Conservation (phyloP, 140 eudicot species). For the Flaveria floridana region DNA sequence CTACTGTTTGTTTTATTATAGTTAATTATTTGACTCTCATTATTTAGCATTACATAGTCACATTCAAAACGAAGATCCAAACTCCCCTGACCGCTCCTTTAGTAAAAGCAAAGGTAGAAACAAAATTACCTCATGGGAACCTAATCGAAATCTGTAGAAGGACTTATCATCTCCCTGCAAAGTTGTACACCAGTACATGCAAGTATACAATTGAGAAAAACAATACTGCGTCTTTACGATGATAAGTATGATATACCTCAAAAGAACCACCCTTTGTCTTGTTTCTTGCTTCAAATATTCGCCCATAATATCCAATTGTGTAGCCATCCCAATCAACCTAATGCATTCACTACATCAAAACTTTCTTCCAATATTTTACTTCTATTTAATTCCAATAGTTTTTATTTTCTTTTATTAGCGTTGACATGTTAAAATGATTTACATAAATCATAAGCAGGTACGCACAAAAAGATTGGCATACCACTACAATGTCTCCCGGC, state of each 20-base stretch:
- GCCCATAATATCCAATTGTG: constrained; percentile 97
- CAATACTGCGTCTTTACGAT: neutral
- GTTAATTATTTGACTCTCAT: neutral
- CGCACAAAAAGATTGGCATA: constrained; percentile 42
- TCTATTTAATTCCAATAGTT: neutral
- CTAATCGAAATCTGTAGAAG: constrained; percentile 84
- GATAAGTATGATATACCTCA: constrained; percentile 55
- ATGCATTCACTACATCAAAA: constrained; percentile 27
- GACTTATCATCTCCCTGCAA: constrained; percentile 90
- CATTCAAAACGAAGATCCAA: neutral
- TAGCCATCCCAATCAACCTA: constrained; percentile 99
- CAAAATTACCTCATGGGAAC: constrained; percentile 73
- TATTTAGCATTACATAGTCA: neutral
- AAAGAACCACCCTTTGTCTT: constrained; percentile 98
- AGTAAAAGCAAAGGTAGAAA: constrained; percentile 15
- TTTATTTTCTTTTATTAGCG: neutral
- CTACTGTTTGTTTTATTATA: neutral
- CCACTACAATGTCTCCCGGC: constrained; percentile 84
- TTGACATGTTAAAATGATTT: neutral
- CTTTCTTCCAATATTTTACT: constrained; percentile 10
- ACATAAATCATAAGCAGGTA: constrained; percentile 24
- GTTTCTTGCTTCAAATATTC: constrained; percentile 99
- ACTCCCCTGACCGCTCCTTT: neutral
- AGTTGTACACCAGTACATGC: constrained; percentile 24
- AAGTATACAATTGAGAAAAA: neutral